Base-by-base conservation (phyloP, 768 basidiomycete species). In the Amyloporia xantha region DNA sequence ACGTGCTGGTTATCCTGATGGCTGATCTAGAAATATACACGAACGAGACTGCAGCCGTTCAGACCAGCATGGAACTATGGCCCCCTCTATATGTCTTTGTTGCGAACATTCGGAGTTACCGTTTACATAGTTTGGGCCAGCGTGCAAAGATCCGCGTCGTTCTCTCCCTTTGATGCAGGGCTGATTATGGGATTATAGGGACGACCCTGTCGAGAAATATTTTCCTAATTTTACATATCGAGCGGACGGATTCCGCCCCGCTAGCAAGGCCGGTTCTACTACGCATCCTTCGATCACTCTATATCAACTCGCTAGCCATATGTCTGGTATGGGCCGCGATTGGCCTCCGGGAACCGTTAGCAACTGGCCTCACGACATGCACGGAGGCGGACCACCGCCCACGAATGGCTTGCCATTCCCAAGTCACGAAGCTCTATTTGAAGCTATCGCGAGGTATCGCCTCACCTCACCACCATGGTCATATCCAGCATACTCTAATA, bases 191-290 rank as follows among this genome's bases (percentile, higher is more conserved):
- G n/a, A n/a, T n/a, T n/a, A n/a, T n/a, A 76, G 78, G 67, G 76
- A 80, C 42, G 78, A 79, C 54, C 69, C 74, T 1, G 70, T 80
- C 30, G 61, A 68, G 6, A 72, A 71, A 54, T 72, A 68, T 48
- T 47, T 77, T 19, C 67, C 72, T 1, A 61, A 68, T 4, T 68
- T 76, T 51, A 60, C 59, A 3, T 66, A 68, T 25, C 50, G 53
- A 10, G 28, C 45, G 3, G 59, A 56, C 20, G 62, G 57, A 9
- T 56, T 59, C 30, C 51, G 49, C 15, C 30, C 30, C 9, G 15
- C 30, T 7, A 33, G 15, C 15, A 33, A 33, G 15, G 30, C 7
- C 30, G 30, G 9, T 15, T 13, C 46, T 2, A 17, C 3, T 9
- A 20, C 15, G 1, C 20, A 50, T 0, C 38, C 45, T 0, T 54